These are phyloP conservation scores for Tephrocybe sp. DNA, from an alignment of 768 basidiomycete genomes.

Conservation along the genomic window DNA sequence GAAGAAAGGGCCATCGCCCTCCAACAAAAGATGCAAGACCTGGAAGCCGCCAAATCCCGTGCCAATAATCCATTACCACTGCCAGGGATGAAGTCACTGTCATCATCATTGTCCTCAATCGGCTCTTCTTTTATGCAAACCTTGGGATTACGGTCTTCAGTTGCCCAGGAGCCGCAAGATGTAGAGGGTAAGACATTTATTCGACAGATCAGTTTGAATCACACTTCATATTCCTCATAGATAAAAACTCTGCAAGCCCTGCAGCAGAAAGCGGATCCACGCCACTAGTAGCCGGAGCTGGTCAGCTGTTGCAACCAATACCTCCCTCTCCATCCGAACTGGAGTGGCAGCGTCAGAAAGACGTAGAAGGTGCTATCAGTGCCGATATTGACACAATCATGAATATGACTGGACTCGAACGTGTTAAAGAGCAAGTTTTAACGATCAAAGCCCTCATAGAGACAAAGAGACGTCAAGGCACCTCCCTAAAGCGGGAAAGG, in stretches of 20 bases:
- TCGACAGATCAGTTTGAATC: background rate
- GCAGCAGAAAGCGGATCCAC: no score
- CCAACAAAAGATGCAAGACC: constrained; percentile 44
- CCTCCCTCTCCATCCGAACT: constrained; percentile 36
- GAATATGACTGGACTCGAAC: constrained; percentile 69
- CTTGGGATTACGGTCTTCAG: background rate
- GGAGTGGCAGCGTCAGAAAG: constrained; percentile 63
- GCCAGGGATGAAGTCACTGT: background rate
- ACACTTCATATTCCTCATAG: background rate
- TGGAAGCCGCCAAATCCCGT: constrained; percentile 29
- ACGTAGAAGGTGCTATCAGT: constrained; percentile 49
- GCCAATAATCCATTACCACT: background rate
- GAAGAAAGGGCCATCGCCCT: constrained; percentile 35
- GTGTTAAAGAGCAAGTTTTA: constrained; percentile 62
- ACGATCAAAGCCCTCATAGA: constrained; percentile 61
- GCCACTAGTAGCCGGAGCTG: no score
- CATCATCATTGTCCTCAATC: background rate
- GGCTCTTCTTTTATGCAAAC: no score
- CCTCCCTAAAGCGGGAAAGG: constrained; percentile 52
- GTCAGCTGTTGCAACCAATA: background rate
- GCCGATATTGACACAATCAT: constrained; percentile 63
- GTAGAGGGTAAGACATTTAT: no score
- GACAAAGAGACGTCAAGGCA: constrained; percentile 49
- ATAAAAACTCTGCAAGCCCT: background rate
- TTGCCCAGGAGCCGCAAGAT: no score